Base-by-base conservation (phyloP, 345 rosid species). In the Brassica juncea region DNA sequence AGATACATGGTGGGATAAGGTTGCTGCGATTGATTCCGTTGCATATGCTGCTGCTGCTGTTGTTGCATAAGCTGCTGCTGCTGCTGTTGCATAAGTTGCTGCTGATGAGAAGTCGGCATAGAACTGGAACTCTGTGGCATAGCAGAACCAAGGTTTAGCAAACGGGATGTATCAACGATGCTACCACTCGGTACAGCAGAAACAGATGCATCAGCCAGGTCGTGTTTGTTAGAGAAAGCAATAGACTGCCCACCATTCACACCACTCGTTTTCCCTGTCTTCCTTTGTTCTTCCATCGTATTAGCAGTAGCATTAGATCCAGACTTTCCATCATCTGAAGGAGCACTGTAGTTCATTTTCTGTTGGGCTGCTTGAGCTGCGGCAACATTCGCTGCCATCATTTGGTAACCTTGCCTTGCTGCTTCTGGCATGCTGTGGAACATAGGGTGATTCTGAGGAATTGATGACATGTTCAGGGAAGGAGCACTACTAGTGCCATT, bases 341-440 rank as follows among this genome's bases (percentile, higher is more conserved):
- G 64, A 71, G 82, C 75, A 71, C 87, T 87, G 72, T 80, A 87
- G 82, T 80, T 92, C 87, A 89, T 91, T 84, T 90, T 90, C 79
- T 88, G 97, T 75, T 90, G 96, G 3, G 87, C 88, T 69, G 88
- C 87, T 83, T 87, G 97, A 30, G 91, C 88, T 12, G 54, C 57
- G 59, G 84, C 88, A 5, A 82, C 90, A 66, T 66, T 66, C 8
- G 69, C 69, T 3, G 88, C 87, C 87, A 88, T 81, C 54, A 89
- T 69, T 44, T 87, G 86, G 84, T 84, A 87, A 64, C 82, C 77
- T 37, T 91, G 94, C 87, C 94, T 87, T 2, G 90, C 71, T 60
- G 87, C 87, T 81, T 93, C 98, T 0, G 98, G 94, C 3, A 86
- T 80, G 80, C 79, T 86, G 74, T 96, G 98, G 65, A 93, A 85